phyloP scores from a whole-genome alignment of 768 basidiomycete species.

The Hydnomerulius pinastri region DNA sequence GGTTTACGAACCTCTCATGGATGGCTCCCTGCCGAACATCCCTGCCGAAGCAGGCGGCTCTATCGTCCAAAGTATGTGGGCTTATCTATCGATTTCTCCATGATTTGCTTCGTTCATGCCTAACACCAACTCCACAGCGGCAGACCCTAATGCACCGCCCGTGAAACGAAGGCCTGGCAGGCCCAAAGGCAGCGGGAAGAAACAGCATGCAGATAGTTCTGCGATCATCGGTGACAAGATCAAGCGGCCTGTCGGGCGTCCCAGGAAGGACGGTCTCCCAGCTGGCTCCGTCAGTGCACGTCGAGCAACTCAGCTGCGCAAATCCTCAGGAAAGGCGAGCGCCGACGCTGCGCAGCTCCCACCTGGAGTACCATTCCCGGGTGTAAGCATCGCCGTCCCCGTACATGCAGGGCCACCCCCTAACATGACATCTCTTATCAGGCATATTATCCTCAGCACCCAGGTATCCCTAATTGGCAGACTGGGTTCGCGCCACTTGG shows the following conservation, averaged over 20 bases:
- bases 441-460: slow-evolving; percentile 35
- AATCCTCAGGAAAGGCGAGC: slow-evolving; percentile 34
- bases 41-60: slow-evolving; percentile 28
- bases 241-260: slow-evolving; percentile 79
- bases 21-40: slow-evolving; percentile 25
- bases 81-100: background rate
- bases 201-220: slow-evolving; percentile 45
- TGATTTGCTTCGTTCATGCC: background rate
- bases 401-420: background rate
- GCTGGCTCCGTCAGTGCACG: slow-evolving; percentile 64
- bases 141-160: slow-evolving; percentile 34
- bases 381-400: slow-evolving; percentile 17
- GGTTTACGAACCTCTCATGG: slow-evolving; percentile 23
- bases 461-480: slow-evolving; percentile 33
- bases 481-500: slow-evolving; percentile 29
- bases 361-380: slow-evolving; percentile 33
- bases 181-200: slow-evolving; percentile 81
- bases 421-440: slow-evolving; percentile 12
- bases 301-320: slow-evolving; percentile 43
- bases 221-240: slow-evolving; percentile 49
- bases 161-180: slow-evolving; percentile 72
- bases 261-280: slow-evolving; percentile 79
- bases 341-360: slow-evolving; percentile 22
- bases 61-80: slow-evolving; percentile 28
- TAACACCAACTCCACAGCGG: slow-evolving; percentile 17